These are phyloP conservation scores for Xerocomus brunneocitrinus DNA, from an alignment of 768 basidiomycete species.

Conservation along the genomic window DNA sequence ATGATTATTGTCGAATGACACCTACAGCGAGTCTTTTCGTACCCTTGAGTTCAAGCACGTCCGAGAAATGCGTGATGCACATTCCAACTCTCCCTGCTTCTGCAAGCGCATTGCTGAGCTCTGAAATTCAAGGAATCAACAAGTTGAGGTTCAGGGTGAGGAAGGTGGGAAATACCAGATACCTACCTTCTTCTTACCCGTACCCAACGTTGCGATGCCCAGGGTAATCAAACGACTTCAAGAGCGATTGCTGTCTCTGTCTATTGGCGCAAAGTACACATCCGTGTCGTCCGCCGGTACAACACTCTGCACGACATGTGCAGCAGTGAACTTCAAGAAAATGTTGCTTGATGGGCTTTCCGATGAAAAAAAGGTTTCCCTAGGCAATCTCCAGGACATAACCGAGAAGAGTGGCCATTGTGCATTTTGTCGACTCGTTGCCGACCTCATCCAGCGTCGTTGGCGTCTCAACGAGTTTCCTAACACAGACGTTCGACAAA, in stretches of 20 bases:
- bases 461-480: conserved; percentile 17
- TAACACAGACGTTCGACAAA: conserved; percentile 3
- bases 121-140: too few species aligned
- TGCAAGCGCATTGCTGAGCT: too few species aligned
- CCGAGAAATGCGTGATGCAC: too few species aligned
- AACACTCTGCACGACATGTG: conserved; percentile 11
- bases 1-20: too few species aligned
- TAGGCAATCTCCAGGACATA: conserved; percentile 11
- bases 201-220: neutral
- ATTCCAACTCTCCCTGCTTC: too few species aligned
- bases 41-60: too few species aligned
- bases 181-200: too few species aligned
- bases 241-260: neutral
- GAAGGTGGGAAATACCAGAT: too few species aligned
- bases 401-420: conserved; percentile 5
- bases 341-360: conserved; percentile 15
- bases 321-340: conserved; percentile 5
- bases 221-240: conserved; percentile 4
- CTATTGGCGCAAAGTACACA: neutral
- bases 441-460: conserved; percentile 4
- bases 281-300: neutral
- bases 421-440: conserved; percentile 14
- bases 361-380: neutral
- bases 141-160: too few species aligned
- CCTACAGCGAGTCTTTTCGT: too few species aligned